phyloP scores from a whole-genome alignment of 2,329 filamentous ascomycete species.

The Xylaria sp. region DNA sequence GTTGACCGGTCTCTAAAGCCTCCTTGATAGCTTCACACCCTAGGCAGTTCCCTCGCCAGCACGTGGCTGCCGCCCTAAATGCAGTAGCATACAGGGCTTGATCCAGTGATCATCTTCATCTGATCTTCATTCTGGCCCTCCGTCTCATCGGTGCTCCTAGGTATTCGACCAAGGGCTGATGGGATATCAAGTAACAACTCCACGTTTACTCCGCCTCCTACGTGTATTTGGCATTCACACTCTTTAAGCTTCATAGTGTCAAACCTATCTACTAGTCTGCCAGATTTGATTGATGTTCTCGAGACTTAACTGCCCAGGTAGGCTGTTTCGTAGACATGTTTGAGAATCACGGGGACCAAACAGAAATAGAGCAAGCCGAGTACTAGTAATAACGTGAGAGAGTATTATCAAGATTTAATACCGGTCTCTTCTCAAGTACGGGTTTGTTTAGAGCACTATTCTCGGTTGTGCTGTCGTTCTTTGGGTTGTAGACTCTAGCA shows the following conservation, averaged over 20 bases:
- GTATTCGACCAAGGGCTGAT: no score
- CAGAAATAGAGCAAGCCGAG: neutral
- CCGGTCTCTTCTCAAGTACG: neutral
- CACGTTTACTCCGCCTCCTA: neutral
- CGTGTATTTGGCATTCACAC: neutral
- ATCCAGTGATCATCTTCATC: slow-evolving; percentile 12
- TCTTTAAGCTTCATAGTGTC: neutral
- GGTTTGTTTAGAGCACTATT: neutral
- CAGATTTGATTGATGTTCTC: neutral
- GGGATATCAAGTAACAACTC: slow-evolving; percentile 8
- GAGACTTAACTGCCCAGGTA: neutral
- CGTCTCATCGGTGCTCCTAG: no score
- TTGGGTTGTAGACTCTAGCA: neutral
- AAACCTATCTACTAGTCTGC: neutral
- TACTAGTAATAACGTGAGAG: neutral
- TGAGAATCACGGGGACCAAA: neutral
- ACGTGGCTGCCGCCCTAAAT: slow-evolving; percentile 25
- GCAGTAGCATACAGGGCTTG: slow-evolving; percentile 15
- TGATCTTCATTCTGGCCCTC: slow-evolving; percentile 1
- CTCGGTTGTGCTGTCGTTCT: neutral
- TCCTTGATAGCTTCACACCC: slow-evolving; percentile 4
- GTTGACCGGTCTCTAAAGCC: neutral
- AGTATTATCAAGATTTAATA: neutral
- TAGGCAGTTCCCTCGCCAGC: neutral
- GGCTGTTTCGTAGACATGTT: neutral